Evolutionary conservation across 306 rosid species (phyloP), one percentile per base, ranked within the genome.

Genomic region (Quercus rubra): DNA sequence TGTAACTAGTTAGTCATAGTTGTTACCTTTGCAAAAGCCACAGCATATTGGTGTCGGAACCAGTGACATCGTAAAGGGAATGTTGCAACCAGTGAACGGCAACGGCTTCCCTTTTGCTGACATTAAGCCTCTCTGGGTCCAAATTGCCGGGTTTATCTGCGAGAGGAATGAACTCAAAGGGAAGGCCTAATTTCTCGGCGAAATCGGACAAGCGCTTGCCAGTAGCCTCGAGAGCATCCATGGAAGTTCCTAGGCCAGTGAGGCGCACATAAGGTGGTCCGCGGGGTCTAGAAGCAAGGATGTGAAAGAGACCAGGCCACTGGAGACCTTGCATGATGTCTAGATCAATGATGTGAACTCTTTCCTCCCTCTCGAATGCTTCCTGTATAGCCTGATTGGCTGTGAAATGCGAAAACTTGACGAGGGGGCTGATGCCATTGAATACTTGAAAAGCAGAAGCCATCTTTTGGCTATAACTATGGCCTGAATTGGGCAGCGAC

Each of bases 1-100:
- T 49, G 54, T 11, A 49, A 75, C 35, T 21, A 20, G 15, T 12
- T 55, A 41, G 46, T 41, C 46, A 2, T 8, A 8, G 46, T 41
- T 41, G 23, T 11, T 79, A 95, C 99, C 99, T 91, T 79, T 95
- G 98, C 88, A 95, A 81, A 80, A 95, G 99, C 96, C 97, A 90
- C 4, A 95, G 90, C 35, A 93, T 93, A 68, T 91, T 95, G 64
- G 92, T 79, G 79, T 95, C 99, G 49, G 98, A 93, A 35, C 98
- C 99, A 25, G 97, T 95, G 77, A 95, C 97, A 79, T 95, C 99
- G 74, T 95, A 95, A 51, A 95, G 94, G 11, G 99, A 93, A 87
- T 95, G 99, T 80, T 95, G 98, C 87, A 95, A 71, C 99, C 99
- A 95, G 64, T 95, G 99, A 3, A 93, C 98, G 52, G 99, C 99